Evolutionary conservation across 2,329 filamentous ascomycete genomes (phyloP).

Genomic region (Thermoascus crustaceus): DNA sequence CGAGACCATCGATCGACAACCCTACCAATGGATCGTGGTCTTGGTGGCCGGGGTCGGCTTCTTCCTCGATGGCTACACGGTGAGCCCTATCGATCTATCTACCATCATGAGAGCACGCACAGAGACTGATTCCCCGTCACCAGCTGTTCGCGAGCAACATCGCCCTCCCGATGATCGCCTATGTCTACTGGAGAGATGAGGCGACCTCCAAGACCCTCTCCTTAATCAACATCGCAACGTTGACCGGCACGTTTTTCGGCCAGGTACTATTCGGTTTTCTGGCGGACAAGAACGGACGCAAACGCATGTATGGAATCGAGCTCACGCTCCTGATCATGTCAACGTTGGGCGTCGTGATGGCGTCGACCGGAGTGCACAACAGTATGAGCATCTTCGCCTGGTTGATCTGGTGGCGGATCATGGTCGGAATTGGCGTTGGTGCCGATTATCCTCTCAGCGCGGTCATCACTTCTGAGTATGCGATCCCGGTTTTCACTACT

Average conservation of each 20-base stretch:
- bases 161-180: constrained; percentile 41
- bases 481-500: background rate
- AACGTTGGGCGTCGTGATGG: constrained; percentile 41
- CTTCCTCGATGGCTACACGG: constrained; percentile 41
- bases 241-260: constrained; percentile 40
- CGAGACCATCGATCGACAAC: constrained; percentile 37
- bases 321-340: constrained; percentile 40
- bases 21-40: constrained; percentile 37
- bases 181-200: constrained; percentile 40
- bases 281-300: constrained; percentile 41
- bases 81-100: constrained; percentile 11
- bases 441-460: constrained; percentile 61
- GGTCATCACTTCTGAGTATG: constrained; percentile 60
- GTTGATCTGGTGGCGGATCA: constrained; percentile 41
- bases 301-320: constrained; percentile 45
- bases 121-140: constrained; percentile 3
- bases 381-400: constrained; percentile 39
- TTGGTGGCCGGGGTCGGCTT: constrained; percentile 44
- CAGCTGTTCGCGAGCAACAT: constrained; percentile 44
- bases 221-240: constrained; percentile 40
- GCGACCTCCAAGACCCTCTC: constrained; percentile 26
- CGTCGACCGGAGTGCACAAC: constrained; percentile 34
- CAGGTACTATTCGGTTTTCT: constrained; percentile 41
- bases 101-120: background rate
- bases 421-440: constrained; percentile 51